Conservation (phyloP, 2,329 filamentous ascomycete genomes). For the Zopfia rhizophila region DNA sequence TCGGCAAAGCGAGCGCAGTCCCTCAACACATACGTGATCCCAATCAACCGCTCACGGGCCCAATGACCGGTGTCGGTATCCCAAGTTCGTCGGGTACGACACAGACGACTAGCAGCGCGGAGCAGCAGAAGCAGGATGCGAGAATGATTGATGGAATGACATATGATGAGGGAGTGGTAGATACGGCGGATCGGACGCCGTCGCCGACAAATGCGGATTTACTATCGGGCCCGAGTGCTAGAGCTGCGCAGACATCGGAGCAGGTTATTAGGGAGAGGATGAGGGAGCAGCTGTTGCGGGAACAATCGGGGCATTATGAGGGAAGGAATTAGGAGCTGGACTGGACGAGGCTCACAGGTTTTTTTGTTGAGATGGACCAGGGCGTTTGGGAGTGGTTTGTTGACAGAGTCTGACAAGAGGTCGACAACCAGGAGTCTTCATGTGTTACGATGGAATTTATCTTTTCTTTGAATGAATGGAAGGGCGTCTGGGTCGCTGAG, state of each 20-base stretch:
- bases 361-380: too few relatives aligned
- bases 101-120: conserved; percentile 42
- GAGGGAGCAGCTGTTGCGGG: too few relatives aligned
- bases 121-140: conserved; percentile 53
- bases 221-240: conserved; percentile 35
- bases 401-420: too few relatives aligned
- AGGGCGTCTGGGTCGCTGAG: too few relatives aligned
- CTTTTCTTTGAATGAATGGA: too few relatives aligned
- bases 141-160: conserved; percentile 59
- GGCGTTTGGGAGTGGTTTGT: too few relatives aligned
- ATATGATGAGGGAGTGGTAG: conserved; percentile 54
- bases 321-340: too few relatives aligned
- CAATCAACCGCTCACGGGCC: conserved; percentile 37
- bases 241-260: conserved; percentile 68
- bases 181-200: conserved; percentile 51
- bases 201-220: conserved; percentile 16
- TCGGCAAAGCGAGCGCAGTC: conserved; percentile 56
- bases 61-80: conserved; percentile 43
- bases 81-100: conserved; percentile 40
- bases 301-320: too few relatives aligned
- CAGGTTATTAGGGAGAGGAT: conserved; percentile 68
- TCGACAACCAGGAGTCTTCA: too few relatives aligned
- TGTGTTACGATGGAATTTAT: too few relatives aligned
- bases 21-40: conserved; percentile 47
- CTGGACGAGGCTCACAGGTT: too few relatives aligned